Base-by-base conservation (phyloP, 495 filamentous ascomycete genomes). In the Cryomyces minteri region DNA sequence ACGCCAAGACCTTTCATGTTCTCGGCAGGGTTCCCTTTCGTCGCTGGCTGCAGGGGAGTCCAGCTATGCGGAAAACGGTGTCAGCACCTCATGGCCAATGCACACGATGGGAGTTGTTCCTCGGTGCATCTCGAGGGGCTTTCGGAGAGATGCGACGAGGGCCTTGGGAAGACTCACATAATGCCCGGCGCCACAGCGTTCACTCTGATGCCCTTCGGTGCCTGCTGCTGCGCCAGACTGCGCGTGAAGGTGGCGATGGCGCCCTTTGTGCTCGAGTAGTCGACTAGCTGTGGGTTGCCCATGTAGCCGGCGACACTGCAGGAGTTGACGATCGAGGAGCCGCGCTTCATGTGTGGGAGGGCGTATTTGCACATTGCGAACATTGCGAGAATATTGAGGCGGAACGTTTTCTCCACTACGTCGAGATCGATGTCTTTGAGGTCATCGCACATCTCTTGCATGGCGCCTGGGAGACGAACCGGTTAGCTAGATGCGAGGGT, bases 201-300 rank as follows among this genome's bases (percentile, higher is more conserved):
- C 29, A 79, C 75, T 0, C 72, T 58, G 49, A 81, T 80, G 5
- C 74, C 76, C 54, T 73, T 75, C 3, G 68, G 59, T 7, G 67
- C 61, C 31, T 78, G 59, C 31, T 78, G 63, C 45, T 65, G 60
- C 4, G 73, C 69, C 37, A 80, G 57, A 28, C 68, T 58, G 18
- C 70, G 61, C 2, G 78, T 80, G 53, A 79, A 79, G 0, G 67
- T 59, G 12, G 70, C 62, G 44, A 81, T 73, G 18, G 72, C 76
- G 29, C 71, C 76, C 58, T 84, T 79, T 8, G 72, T 77, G 8
- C 72, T 59, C 4, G 72, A 60, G 51, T 79, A 79, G 52, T 79
- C 76, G 5, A 78, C 59, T 59, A 79, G 67, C 29, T 55, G 52
- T 1, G 55, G 43, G 1, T 70, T 73, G 4, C 76, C 73, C 32